Conservation (phyloP, 306 rosid genomes). For the Prunus armeniaca region DNA sequence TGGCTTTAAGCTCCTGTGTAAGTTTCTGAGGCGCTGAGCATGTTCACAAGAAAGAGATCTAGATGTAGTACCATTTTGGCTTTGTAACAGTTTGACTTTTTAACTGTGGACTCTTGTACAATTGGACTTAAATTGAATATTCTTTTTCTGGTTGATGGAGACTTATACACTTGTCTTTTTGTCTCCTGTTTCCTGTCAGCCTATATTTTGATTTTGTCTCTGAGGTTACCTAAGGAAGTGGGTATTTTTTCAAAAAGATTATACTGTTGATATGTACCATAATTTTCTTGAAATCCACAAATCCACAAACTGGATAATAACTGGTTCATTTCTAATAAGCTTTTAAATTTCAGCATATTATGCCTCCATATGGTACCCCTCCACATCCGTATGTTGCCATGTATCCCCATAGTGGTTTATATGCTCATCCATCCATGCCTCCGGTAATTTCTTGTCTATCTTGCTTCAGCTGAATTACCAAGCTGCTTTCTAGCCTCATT, state of each 20-base stretch:
- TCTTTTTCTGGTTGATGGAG: not conserved
- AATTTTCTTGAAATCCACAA: not conserved
- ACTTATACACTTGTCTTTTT: not conserved
- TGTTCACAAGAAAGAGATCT: not conserved
- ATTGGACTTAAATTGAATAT: not conserved
- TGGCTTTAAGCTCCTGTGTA: not conserved
- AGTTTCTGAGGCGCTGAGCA: not conserved
- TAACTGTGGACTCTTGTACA: not conserved
- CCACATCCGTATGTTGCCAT: constrained; percentile 98
- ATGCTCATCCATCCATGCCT: constrained; percentile 98
- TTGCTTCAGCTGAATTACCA: constrained; percentile 26
- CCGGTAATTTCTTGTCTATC: constrained; percentile 56
- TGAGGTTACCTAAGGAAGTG: not conserved
- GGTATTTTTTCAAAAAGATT: not conserved
- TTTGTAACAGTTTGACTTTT: not conserved
- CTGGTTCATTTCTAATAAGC: constrained; percentile 1
- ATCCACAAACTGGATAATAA: not conserved
- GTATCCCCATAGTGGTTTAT: constrained; percentile 99
- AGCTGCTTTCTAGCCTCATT: constrained; percentile 23
- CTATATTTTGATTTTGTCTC: not conserved
- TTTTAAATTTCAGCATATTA: constrained; percentile 72
- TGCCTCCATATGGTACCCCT: constrained; percentile 98
- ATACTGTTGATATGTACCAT: not conserved
- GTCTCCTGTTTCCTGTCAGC: not conserved
- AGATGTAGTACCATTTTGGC: not conserved